Conservation (phyloP, 345 rosid genomes). For the Camelina sativa region DNA sequence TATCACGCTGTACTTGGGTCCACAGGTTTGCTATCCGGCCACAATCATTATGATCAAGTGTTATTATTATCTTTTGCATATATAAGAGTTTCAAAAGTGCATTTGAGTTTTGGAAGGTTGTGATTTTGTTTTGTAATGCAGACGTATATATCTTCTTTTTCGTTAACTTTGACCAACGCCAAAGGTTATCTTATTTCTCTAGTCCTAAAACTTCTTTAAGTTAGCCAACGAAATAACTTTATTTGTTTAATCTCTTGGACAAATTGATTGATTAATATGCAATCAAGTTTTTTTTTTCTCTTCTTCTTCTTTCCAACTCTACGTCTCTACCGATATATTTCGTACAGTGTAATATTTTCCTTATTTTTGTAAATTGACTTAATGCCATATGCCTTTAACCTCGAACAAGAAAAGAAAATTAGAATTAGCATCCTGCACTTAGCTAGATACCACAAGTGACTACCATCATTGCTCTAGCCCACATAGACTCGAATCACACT, state of each 20-base stretch:
- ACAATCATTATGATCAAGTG: constrained; percentile 22
- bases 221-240: too few species aligned
- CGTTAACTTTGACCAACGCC: neutral
- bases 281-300: too few species aligned
- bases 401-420: too few species aligned
- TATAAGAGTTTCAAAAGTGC: constrained; percentile 23
- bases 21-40: constrained; percentile 7
- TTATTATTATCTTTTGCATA: neutral
- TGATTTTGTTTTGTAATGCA: neutral
- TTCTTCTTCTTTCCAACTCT: too few species aligned
- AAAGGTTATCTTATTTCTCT: too few species aligned
- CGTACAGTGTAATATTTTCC: too few species aligned
- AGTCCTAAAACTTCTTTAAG: too few species aligned
- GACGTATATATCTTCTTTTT: neutral
- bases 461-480: neutral
- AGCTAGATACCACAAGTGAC: neutral
- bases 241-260: too few species aligned
- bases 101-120: constrained; percentile 29
- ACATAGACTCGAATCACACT: neutral
- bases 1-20: constrained; percentile 28
- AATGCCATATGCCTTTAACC: too few species aligned
- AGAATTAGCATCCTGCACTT: neutral
- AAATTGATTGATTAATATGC: too few species aligned
- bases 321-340: too few species aligned
- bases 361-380: too few species aligned